These are phyloP conservation scores for Nitzschia sp. DNA, from an alignment of 108 stramenopile species.

Conservation along the genomic window DNA sequence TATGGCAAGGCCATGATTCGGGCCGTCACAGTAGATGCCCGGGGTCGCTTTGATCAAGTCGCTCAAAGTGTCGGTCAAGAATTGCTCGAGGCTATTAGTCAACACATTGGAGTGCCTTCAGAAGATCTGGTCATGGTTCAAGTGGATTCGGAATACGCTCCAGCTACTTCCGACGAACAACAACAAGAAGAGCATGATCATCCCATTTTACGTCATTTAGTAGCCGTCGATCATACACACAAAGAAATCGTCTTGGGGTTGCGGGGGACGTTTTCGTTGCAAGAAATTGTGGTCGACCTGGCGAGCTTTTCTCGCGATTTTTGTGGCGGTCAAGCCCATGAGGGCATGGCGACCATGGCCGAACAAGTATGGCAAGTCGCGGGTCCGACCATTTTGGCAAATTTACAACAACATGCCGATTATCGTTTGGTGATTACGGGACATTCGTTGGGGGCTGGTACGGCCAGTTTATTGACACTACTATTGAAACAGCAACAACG, in stretches of 20 bases:
- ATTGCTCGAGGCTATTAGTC: slow-evolving; percentile 17
- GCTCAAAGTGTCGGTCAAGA: slow-evolving; percentile 9
- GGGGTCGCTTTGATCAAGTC: slow-evolving; percentile 10
- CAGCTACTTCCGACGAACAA: not conserved
- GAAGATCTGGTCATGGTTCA: slow-evolving; percentile 45
- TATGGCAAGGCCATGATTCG: slow-evolving; percentile 51
- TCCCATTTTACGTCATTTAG: slow-evolving; percentile 36
- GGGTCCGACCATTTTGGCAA: slow-evolving; percentile 5
- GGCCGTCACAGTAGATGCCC: slow-evolving; percentile 44
- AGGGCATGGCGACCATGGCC: slow-evolving; percentile 37
- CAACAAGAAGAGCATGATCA: not conserved
- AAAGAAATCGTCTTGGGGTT: slow-evolving; percentile 47
- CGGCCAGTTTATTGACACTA: slow-evolving; percentile 37
- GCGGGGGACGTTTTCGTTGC: slow-evolving; percentile 49
- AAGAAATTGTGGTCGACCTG: slow-evolving; percentile 47
- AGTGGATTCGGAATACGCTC: slow-evolving; percentile 26
- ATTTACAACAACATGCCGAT: slow-evolving; percentile 9
- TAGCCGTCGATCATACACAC: slow-evolving; percentile 50
- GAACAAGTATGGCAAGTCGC: slow-evolving; percentile 35
- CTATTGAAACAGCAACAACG: slow-evolving; percentile 6
- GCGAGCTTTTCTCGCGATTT: slow-evolving; percentile 25
- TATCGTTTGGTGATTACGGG: slow-evolving; percentile 46
- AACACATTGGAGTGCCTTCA: slow-evolving; percentile 43
- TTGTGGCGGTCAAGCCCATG: slow-evolving; percentile 45
- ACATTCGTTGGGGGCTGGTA: slow-evolving; percentile 49